phyloP scores from a whole-genome alignment of 1,284 basidiomycete species.

The Trichosporon ovoides region DNA sequence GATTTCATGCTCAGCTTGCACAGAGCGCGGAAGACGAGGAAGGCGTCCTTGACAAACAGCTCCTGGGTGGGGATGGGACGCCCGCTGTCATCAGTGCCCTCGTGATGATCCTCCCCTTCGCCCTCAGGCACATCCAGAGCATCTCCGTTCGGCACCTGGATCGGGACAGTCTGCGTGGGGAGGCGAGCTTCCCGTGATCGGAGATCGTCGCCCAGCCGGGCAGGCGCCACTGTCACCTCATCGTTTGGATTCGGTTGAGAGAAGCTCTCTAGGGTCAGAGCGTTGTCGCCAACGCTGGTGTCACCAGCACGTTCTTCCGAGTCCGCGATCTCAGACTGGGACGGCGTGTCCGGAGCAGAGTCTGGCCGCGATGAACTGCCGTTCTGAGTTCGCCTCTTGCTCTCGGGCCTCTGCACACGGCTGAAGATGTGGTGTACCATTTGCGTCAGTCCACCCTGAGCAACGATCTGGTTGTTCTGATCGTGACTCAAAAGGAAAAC shows the following conservation, averaged over 20 bases:
- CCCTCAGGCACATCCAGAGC: slow-evolving; percentile 34
- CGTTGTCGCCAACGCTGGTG: no score
- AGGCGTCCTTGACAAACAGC: slow-evolving; percentile 90
- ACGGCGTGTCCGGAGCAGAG: neutral
- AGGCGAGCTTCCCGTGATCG: slow-evolving; percentile 12
- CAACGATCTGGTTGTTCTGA: slow-evolving; percentile 88
- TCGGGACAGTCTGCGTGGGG: slow-evolving; percentile 32
- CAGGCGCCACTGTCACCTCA: slow-evolving; percentile 36
- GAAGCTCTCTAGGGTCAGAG: slow-evolving; percentile 27
- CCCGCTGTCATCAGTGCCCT: slow-evolving; percentile 23
- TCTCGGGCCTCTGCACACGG: slow-evolving; percentile 51
- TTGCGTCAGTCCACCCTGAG: slow-evolving; percentile 91
- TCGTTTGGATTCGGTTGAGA: slow-evolving; percentile 49
- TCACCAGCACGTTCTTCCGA: neutral
- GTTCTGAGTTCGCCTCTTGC: slow-evolving; percentile 5
- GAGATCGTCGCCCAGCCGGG: slow-evolving; percentile 21
- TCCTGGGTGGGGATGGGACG: slow-evolving; percentile 55
- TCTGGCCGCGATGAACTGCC: neutral
- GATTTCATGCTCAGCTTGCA: slow-evolving; percentile 99
- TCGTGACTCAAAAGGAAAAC: slow-evolving; percentile 86
- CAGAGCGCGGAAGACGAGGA: slow-evolving; percentile 88
- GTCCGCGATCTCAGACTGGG: neutral
- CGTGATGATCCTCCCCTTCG: slow-evolving; percentile 32
- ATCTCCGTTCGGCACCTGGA: slow-evolving; percentile 41
- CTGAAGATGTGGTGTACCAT: slow-evolving; percentile 95